phyloP scores from a whole-genome alignment of 2,329 filamentous ascomycete species.

The Aspergillus persii region DNA sequence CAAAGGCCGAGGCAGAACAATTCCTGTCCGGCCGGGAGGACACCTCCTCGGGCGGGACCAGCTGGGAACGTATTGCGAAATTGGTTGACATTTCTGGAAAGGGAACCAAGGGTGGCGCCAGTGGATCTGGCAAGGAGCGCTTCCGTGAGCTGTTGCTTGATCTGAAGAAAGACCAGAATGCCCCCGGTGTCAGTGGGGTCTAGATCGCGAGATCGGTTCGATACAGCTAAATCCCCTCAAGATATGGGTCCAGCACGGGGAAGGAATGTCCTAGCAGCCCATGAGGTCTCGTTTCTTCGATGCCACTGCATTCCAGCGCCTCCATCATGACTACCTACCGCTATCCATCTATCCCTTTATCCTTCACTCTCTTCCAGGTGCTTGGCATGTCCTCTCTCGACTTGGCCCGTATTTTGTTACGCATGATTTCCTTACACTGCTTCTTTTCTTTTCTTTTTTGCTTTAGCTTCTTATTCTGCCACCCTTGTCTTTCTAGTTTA shows the following conservation, averaged over 20 bases:
- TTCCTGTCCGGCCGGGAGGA: conserved; percentile 88
- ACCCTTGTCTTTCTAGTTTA: conserved; percentile 18
- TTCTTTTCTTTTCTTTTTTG: neutral
- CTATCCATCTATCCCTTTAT: neutral
- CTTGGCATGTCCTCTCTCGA: conserved; percentile 3
- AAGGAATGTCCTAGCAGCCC: conserved; percentile 2
- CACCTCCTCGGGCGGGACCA: conserved; percentile 89
- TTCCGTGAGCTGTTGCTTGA: conserved; percentile 88
- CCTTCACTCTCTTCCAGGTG: conserved; percentile 3
- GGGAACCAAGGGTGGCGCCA: conserved; percentile 78
- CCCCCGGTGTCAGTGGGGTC: conserved; percentile 57
- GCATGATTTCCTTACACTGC: conserved; percentile 5
- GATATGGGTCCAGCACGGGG: neutral
- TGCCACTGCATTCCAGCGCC: conserved; percentile 7
- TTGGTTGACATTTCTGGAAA: conserved; percentile 97
- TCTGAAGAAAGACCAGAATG: conserved; percentile 89
- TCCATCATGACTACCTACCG: conserved; percentile 7
- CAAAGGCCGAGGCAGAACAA: conserved; percentile 86
- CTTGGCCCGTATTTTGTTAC: conserved; percentile 6
- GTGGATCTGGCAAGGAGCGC: conserved; percentile 89
- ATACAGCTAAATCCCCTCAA: neutral
- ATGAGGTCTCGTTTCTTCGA: conserved; percentile 4
- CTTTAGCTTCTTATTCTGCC: neutral
- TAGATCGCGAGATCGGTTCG: conserved; percentile 16
- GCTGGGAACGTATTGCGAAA: conserved; percentile 98